Conservation (phyloP, 495 filamentous ascomycete species). For the Polyplosphaeria fusca region DNA sequence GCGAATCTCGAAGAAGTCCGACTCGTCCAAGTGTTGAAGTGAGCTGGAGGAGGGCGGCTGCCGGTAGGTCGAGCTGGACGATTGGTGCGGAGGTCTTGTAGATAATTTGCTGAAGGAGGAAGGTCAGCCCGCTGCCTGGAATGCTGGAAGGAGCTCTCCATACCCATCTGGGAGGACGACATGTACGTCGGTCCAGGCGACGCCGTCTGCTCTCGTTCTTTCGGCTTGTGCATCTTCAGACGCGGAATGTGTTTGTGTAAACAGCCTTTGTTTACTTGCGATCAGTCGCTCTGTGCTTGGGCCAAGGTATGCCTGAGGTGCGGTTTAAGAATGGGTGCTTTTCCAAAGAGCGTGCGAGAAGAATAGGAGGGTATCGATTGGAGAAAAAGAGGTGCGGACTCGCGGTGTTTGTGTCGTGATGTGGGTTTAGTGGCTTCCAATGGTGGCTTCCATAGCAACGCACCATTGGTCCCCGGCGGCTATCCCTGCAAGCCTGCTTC, state of each 20-base stretch:
- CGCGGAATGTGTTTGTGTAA: conserved; percentile 25
- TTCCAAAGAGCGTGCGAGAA: too few relatives aligned
- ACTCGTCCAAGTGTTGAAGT: conserved; percentile 74
- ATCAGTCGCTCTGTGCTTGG: too few relatives aligned
- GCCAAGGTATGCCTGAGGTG: too few relatives aligned
- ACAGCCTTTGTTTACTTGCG: conserved; percentile 29
- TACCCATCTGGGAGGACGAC: conserved; percentile 84
- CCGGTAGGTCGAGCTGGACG: conserved; percentile 57
- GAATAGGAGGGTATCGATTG: too few relatives aligned
- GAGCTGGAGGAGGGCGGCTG: conserved; percentile 45
- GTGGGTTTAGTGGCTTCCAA: too few relatives aligned
- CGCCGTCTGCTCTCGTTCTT: conserved; percentile 31
- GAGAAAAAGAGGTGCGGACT: too few relatives aligned
- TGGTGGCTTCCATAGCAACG: too few relatives aligned
- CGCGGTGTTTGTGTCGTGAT: too few relatives aligned
- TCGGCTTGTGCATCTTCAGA: conserved; percentile 36
- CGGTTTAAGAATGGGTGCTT: too few relatives aligned
- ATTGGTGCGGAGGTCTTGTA: conserved; percentile 76
- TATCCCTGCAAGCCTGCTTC: too few relatives aligned
- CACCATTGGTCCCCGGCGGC: too few relatives aligned
- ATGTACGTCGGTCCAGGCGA: conserved; percentile 75
- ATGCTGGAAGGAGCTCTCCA: conserved; percentile 40
- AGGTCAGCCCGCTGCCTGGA: conserved; percentile 33
- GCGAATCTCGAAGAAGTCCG: conserved; percentile 40
- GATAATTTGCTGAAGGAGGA: conserved; percentile 61